Conservation (phyloP, 1,284 basidiomycete genomes). For the Phaffia rhodozyma region DNA sequence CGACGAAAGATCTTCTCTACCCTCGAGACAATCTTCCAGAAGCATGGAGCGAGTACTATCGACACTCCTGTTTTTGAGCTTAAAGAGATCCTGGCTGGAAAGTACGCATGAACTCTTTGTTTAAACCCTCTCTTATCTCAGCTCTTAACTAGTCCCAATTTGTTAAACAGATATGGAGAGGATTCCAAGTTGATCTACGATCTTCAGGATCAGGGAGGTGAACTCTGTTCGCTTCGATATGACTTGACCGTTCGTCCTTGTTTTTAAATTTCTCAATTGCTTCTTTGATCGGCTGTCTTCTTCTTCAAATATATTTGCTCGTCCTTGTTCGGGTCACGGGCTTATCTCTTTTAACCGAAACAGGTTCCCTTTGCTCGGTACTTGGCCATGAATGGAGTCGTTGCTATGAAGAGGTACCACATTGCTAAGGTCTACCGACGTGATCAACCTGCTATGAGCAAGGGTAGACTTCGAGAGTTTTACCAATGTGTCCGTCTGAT, state of each 20-base stretch:
- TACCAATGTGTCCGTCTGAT: conserved; percentile 71
- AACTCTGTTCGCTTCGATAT: conserved; percentile 86
- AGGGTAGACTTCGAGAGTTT: conserved; percentile 97
- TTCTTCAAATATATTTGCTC: not conserved
- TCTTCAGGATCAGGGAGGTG: conserved; percentile 95
- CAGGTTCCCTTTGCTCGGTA: conserved; percentile 83
- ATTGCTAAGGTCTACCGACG: conserved; percentile 95
- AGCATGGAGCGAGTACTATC: conserved; percentile 81
- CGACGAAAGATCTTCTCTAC: conserved; percentile 80
- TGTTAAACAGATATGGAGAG: conserved; percentile 58
- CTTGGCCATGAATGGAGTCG: conserved; percentile 82
- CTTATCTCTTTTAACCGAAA: not conserved
- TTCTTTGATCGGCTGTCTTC: not conserved
- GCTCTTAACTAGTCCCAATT: not conserved
- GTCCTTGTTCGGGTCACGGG: not conserved
- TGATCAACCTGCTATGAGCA: conserved; percentile 95
- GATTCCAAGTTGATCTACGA: conserved; percentile 98
- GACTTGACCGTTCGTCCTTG: conserved; percentile 64
- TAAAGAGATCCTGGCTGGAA: conserved; percentile 87
- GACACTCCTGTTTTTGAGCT: conserved; percentile 98
- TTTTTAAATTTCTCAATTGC: not conserved
- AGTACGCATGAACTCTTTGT: conserved; percentile 34
- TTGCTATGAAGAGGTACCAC: conserved; percentile 79
- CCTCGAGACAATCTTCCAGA: conserved; percentile 77
- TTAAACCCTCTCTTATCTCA: not conserved